Conservation (phyloP, 2,329 filamentous ascomycete genomes). For the Fonsecaea pedrosoi region DNA sequence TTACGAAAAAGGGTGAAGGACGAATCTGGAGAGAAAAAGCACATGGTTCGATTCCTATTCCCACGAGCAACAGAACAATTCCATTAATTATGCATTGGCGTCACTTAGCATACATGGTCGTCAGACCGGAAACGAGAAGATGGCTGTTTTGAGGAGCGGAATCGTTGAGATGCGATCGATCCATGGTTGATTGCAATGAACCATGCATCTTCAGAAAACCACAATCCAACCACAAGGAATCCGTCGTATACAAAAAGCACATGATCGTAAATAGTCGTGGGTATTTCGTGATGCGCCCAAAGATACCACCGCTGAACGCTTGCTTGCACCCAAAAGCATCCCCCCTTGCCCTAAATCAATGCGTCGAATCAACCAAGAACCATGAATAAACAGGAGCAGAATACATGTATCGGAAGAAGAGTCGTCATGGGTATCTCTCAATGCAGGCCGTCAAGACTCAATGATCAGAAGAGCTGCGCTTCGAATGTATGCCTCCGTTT, state of each 20-base stretch:
- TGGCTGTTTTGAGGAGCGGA: slow-evolving; percentile 10
- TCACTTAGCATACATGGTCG: slow-evolving; percentile 1
- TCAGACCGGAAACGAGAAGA: neutral
- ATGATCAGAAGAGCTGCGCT: slow-evolving; percentile 30
- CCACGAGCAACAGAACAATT: neutral
- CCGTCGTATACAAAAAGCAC: slow-evolving; percentile 17
- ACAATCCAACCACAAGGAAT: neutral
- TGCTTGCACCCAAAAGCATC: slow-evolving; percentile 25
- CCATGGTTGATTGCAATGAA: slow-evolving; percentile 1
- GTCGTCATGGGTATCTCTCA: slow-evolving; percentile 37
- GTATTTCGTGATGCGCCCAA: slow-evolving; percentile 28
- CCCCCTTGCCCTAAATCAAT: slow-evolving; percentile 20
- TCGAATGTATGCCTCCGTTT: slow-evolving; percentile 27
- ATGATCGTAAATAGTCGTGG: slow-evolving; percentile 26
- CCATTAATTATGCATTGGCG: neutral
- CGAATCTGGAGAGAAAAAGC: neutral
- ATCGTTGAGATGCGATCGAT: slow-evolving; percentile 1
- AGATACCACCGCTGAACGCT: slow-evolving; percentile 25
- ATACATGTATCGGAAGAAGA: slow-evolving; percentile 19
- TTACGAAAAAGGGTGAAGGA: neutral
- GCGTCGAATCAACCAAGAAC: slow-evolving; percentile 19
- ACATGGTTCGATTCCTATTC: neutral
- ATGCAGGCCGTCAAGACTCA: slow-evolving; percentile 33
- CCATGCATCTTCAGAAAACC: neutral
- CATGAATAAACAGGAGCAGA: slow-evolving; percentile 30